Percentiles rank a stretch among this genome's conserved stretches.
Conservation (phyloP, 2,329 filamentous ascomycete species). For the Botrytis medusae region DNA sequence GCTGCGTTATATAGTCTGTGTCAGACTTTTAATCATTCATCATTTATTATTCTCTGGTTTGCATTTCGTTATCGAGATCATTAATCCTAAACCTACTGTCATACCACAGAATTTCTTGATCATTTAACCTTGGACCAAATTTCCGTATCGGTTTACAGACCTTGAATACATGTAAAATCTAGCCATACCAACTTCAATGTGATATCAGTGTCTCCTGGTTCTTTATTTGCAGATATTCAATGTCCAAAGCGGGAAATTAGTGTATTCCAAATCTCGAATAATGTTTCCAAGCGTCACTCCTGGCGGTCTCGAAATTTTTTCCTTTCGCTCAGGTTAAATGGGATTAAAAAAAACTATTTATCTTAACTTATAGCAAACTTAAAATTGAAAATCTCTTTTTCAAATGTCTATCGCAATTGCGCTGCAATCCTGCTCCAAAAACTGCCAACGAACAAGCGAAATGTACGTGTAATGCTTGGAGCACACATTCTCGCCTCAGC, state of each 20-base stretch:
- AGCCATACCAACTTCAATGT: background rate
- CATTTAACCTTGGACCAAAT: background rate
- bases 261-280: background rate
- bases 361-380: background rate
- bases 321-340: background rate
- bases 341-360: background rate
- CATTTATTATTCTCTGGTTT: background rate
- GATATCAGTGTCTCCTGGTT: background rate
- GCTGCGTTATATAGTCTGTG: background rate
- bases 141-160: too few relatives aligned
- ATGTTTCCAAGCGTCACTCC: background rate
- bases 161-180: background rate
- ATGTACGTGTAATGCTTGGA: background rate
- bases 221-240: background rate
- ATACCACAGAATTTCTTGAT: background rate
- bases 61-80: background rate
- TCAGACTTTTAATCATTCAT: background rate
- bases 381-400: background rate
- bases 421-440: background rate
- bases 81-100: background rate
- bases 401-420: background rate
- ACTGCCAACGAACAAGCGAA: background rate
- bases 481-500: background rate
- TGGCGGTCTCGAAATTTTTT: rapidly evolving
- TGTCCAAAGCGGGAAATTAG: background rate